Evolutionary conservation across 2,329 filamentous ascomycete species (phyloP), one percentile per base, ranked within the genome.

Genomic region (Fusarium sp.): DNA sequence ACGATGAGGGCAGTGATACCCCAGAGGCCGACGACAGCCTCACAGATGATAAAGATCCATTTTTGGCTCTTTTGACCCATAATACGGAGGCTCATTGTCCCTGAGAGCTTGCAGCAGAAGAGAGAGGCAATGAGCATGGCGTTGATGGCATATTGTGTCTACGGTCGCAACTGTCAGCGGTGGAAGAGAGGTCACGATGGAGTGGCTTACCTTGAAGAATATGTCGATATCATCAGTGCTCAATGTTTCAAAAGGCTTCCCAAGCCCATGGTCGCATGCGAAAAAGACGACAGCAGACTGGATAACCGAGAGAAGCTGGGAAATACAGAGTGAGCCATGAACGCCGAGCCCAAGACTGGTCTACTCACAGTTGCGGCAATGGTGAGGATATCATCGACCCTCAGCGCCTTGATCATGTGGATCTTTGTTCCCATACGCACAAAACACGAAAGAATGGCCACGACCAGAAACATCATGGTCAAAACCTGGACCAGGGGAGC

Each of bases 401-500:
- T 79, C 31, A 81, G 43, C 10, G 52, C 68, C 54, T 81, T 80
- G 62, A 78, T 74, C 79, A 80, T 81, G 61, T 80, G 64, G 20
- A 81, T 41, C 50, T 81, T 81, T 3, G 79, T 81, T 4, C 78
- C 77, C 0, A 64, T 64, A 7, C 79, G 75, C 6, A 79, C 79
- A 18, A 74, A 22, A 10, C 77, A 80, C 1, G 79, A 60, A 0
- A 81, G 74, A 7, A 81, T 67, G 4, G 73, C 72, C 20, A 80
- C 74, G 41, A 80, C 78, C 5, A 80, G 64, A 22, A 81, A 80
- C 77, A 81, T 79, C 33, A 80, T 70, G 4, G 76, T 71, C 63
- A 81, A 65, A 41, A 81, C 78, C 58, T 80, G 73, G 16, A 81
- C 73, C 10, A 81, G 76, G 8, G 79, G 79, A 16, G 78, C 76